These are phyloP conservation scores for Rosa multiflora DNA, from an alignment of 306 rosid genomes.

Conservation along the genomic window DNA sequence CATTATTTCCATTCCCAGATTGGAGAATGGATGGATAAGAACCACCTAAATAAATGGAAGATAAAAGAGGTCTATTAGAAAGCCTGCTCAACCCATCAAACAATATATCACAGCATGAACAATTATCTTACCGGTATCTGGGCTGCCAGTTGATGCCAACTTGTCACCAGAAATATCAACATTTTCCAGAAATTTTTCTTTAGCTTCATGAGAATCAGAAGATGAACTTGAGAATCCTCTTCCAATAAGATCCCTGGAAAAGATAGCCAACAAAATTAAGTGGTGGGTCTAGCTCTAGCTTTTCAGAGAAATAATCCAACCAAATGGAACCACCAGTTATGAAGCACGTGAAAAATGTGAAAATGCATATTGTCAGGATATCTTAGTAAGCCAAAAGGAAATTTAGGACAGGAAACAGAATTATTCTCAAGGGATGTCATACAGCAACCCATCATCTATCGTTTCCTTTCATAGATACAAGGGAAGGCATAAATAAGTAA, in stretches of 20 bases:
- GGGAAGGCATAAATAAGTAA: not conserved
- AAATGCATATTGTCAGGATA: not conserved
- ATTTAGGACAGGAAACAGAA: not conserved
- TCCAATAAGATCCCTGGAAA: slow-evolving; percentile 54
- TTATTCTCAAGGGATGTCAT: not conserved
- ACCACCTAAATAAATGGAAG: slow-evolving; percentile 31
- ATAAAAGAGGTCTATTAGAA: slow-evolving; percentile 21
- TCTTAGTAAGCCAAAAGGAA: not conserved
- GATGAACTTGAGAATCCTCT: slow-evolving; percentile 55
- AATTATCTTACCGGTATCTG: slow-evolving; percentile 52
- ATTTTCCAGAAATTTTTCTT: slow-evolving; percentile 46
- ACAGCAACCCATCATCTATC: not conserved
- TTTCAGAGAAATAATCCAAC: not conserved
- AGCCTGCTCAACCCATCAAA: not conserved
- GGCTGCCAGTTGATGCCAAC: slow-evolving; percentile 43
- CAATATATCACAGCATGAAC: slow-evolving; percentile 11
- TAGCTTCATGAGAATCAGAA: slow-evolving; percentile 64
- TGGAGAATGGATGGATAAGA: slow-evolving; percentile 37
- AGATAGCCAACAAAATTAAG: slow-evolving; percentile 11
- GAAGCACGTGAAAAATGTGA: not conserved
- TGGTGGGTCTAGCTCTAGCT: not conserved
- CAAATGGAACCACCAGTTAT: not conserved
- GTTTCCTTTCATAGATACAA: too few relatives aligned
- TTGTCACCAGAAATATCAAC: slow-evolving; percentile 45
- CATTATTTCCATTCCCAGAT: slow-evolving; percentile 36